phyloP scores from a whole-genome alignment of 2,329 filamentous ascomycete species.

The Purpureocillium lavendulum region DNA sequence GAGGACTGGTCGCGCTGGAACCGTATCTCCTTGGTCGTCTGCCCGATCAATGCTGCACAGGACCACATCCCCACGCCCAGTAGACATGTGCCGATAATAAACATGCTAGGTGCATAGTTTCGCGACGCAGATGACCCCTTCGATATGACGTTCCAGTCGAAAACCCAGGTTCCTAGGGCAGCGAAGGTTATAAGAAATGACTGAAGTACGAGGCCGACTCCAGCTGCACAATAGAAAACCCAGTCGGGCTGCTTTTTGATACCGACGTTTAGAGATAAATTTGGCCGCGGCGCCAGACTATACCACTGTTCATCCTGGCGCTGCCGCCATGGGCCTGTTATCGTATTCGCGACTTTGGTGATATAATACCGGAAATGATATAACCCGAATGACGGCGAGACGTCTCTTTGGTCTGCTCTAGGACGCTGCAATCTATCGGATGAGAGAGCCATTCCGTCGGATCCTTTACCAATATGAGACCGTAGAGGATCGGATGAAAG shows the following conservation, averaged over 20 bases:
- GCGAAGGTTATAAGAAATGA: conserved; percentile 8
- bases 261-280: conserved; percentile 8
- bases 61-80: conserved; percentile 12
- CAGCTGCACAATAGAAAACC: conserved; percentile 6
- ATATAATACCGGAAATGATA: too few relatives aligned
- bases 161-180: conserved; percentile 8
- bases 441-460: too few relatives aligned
- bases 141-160: conserved; percentile 5
- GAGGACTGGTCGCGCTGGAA: conserved; percentile 2
- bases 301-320: too few relatives aligned
- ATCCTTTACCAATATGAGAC: too few relatives aligned
- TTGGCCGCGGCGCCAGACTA: conserved; percentile 5
- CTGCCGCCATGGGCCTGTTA: too few relatives aligned
- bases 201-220: conserved; percentile 8
- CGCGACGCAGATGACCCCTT: neutral
- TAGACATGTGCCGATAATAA: conserved; percentile 10
- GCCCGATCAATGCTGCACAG: conserved; percentile 12
- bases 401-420: too few relatives aligned
- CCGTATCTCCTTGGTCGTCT: conserved; percentile 9
- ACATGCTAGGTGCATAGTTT: conserved; percentile 11
- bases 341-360: too few relatives aligned
- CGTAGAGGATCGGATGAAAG: too few relatives aligned
- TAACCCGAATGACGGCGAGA: too few relatives aligned
- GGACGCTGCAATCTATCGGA: too few relatives aligned
- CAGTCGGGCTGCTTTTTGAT: conserved; percentile 6